Evolutionary conservation across 1,284 basidiomycete species (phyloP).

Genomic region (Heterobasidion annosum): DNA sequence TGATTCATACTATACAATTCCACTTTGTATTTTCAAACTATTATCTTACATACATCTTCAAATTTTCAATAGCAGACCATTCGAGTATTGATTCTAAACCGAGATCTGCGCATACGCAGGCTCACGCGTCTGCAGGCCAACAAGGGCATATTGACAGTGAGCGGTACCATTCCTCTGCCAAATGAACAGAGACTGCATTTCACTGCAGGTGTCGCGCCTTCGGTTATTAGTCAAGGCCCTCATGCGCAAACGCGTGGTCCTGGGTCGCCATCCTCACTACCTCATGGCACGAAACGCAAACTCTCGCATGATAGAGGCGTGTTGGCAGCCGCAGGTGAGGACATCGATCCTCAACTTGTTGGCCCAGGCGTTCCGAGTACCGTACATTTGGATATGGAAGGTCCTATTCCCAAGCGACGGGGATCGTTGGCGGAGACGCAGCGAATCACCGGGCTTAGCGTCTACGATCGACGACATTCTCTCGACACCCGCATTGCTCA

Average conservation of each 20-base stretch:
- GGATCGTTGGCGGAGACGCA: conserved; percentile 72
- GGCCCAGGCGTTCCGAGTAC: conserved; percentile 58
- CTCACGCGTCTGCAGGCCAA: conserved; percentile 9
- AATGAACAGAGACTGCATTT: background rate
- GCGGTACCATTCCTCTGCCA: background rate
- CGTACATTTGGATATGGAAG: conserved; percentile 43
- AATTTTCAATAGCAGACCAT: conserved; percentile 17
- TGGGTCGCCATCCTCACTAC: conserved; percentile 23
- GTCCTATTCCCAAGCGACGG: conserved; percentile 69
- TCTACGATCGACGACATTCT: conserved; percentile 70
- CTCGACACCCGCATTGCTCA: conserved; percentile 47
- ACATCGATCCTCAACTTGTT: conserved; percentile 54
- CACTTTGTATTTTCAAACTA: too few species aligned
- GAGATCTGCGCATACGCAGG: conserved; percentile 12
- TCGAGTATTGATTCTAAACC: conserved; percentile 34
- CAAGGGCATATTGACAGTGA: conserved; percentile 10
- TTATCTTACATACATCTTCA: background rate
- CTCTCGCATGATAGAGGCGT: conserved; percentile 59
- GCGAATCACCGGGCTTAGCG: conserved; percentile 58
- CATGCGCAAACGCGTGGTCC: conserved; percentile 21
- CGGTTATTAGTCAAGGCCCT: conserved; percentile 6
- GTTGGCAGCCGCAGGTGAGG: conserved; percentile 41
- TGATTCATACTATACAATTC: background rate
- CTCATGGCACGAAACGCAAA: conserved; percentile 71
- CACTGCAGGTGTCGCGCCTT: conserved; percentile 7